phyloP scores from a whole-genome alignment of 83 land plant species.

The Thuja plicata region DNA sequence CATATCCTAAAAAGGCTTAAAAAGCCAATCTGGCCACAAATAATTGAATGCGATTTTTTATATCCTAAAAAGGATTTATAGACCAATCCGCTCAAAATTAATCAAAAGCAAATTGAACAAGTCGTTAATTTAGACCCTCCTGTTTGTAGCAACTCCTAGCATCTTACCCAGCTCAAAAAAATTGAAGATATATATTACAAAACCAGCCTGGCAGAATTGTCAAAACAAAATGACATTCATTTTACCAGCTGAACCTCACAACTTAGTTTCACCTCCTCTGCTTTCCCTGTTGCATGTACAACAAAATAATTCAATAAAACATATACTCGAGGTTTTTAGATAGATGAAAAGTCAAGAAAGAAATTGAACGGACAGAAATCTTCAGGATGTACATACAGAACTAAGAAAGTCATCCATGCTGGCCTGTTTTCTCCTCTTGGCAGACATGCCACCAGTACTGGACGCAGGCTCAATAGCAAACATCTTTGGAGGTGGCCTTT shows the following conservation, averaged over 20 bases:
- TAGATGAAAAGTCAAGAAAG: not conserved
- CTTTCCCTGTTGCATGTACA: constrained; percentile 5
- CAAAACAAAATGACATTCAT: not conserved
- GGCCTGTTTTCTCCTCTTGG: constrained; percentile 58
- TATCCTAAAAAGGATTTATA: too few species aligned
- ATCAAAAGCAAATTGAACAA: not conserved
- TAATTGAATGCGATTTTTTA: not conserved
- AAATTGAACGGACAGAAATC: too few species aligned
- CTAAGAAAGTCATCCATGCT: constrained; percentile 59
- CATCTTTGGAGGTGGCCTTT: constrained; percentile 42
- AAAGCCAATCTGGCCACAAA: not conserved
- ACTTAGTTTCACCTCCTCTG: constrained; percentile 13
- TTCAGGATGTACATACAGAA: constrained; percentile 33
- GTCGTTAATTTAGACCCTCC: not conserved
- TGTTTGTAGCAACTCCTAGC: not conserved
- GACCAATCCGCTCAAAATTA: not conserved
- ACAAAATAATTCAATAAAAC: not conserved
- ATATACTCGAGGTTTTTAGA: not conserved
- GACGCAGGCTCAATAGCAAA: constrained; percentile 29
- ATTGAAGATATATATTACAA: constrained; percentile 5
- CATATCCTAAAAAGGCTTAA: too few species aligned
- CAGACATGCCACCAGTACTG: constrained; percentile 23
- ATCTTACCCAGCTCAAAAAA: not conserved
- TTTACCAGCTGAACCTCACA: not conserved
- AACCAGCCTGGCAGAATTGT: not conserved